Percentiles rank a stretch among this genome's conserved stretches.
These are phyloP conservation scores for Aureobasidium namibiae DNA, from an alignment of 2,329 filamentous ascomycete species.

Conservation along the genomic window DNA sequence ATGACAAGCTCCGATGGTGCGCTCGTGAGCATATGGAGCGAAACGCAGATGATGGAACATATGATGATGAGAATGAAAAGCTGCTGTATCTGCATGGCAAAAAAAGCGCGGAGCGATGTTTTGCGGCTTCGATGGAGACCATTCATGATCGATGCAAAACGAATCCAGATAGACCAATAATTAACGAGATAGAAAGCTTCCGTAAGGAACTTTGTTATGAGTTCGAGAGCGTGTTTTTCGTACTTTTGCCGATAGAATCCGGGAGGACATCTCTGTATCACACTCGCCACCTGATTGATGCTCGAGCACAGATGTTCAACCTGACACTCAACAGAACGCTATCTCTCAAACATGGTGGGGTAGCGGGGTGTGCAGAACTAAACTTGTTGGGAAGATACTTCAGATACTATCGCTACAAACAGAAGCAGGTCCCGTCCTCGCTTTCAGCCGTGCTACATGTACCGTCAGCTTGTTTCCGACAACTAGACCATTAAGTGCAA, in stretches of 20 bases:
- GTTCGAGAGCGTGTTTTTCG: neutral
- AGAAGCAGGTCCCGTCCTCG: neutral
- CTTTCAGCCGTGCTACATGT: neutral
- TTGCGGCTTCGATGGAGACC: neutral
- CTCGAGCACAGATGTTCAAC: neutral
- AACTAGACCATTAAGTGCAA: neutral
- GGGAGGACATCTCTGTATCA: neutral
- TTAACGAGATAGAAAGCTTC: neutral
- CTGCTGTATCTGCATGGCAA: neutral
- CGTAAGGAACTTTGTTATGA: neutral
- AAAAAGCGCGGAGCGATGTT: neutral
- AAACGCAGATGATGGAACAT: neutral
- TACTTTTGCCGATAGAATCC: neutral
- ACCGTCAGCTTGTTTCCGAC: neutral
- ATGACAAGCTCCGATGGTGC: neutral
- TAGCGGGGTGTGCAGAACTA: neutral
- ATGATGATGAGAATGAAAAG: neutral
- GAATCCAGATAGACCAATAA: too few species aligned
- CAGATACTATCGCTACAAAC: neutral
- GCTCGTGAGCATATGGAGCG: neutral
- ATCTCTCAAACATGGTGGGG: neutral
- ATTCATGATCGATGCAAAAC: neutral
- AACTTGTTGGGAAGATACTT: neutral
- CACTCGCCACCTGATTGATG: neutral
- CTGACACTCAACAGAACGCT: neutral